A percentile compares a stretch with the other conserved stretches of the same genome.
Conservation (phyloP, 2,329 filamentous ascomycete genomes). For the Xylariaceae sp. region DNA sequence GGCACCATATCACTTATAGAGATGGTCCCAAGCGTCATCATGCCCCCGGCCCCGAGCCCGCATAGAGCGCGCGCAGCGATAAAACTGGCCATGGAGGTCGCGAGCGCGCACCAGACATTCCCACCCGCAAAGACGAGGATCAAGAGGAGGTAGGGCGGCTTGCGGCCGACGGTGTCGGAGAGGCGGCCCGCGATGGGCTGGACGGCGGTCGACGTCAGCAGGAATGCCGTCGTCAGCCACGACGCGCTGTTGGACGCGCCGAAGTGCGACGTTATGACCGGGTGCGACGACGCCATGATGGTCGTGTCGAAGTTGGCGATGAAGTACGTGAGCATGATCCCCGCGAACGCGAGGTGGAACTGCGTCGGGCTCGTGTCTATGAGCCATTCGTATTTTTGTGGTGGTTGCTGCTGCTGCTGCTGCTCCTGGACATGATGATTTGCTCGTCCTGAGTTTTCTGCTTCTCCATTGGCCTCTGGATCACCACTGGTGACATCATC, state of each 20-base stretch:
- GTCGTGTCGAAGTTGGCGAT: conserved; percentile 69
- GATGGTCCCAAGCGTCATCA: conserved; percentile 65
- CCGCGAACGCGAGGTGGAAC: conserved; percentile 61
- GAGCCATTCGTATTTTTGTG: no score
- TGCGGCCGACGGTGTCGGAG: conserved; percentile 70
- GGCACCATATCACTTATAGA: conserved; percentile 71
- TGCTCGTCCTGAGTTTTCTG: no score
- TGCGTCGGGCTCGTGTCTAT: conserved; percentile 43
- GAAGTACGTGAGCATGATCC: conserved; percentile 56
- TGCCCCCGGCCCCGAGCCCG: conserved; percentile 68
- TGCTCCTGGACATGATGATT: no score
- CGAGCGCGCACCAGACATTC: conserved; percentile 66
- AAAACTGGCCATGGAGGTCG: conserved; percentile 63
- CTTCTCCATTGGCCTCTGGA: background rate
- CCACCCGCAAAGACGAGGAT: conserved; percentile 60
- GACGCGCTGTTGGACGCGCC: conserved; percentile 72
- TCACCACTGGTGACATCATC: no score
- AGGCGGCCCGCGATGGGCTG: conserved; percentile 71
- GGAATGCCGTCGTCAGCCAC: conserved; percentile 76
- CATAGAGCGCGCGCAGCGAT: conserved; percentile 67
- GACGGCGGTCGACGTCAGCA: conserved; percentile 72
- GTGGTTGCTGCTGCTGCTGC: no score
- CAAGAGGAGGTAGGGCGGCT: conserved; percentile 60
- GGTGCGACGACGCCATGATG: conserved; percentile 77
- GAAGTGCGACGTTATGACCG: conserved; percentile 78